Evolutionary conservation across 495 filamentous ascomycete species (phyloP).

Genomic region (Gamarada debralockiae): DNA sequence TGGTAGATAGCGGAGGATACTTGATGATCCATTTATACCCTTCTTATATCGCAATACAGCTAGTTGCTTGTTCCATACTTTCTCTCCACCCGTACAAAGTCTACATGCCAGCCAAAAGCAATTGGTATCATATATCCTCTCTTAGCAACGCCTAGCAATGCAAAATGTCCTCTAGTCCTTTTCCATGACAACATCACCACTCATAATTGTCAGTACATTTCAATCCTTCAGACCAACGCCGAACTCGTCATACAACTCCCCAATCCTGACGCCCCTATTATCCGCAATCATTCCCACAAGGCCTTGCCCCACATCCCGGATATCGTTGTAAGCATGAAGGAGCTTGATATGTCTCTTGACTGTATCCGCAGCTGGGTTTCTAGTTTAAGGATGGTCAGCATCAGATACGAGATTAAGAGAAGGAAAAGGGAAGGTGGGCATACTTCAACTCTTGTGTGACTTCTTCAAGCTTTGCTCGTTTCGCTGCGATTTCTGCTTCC

Average conservation of each 20-base stretch:
- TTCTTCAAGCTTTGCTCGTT: slow-evolving; percentile 13
- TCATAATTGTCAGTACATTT: not conserved
- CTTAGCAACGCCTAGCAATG: not conserved
- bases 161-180: not conserved
- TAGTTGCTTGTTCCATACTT: not conserved
- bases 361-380: slow-evolving; percentile 25
- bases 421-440: not conserved
- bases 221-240: slow-evolving; percentile 25
- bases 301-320: slow-evolving; percentile 69
- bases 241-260: slow-evolving; percentile 59
- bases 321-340: slow-evolving; percentile 75
- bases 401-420: not conserved
- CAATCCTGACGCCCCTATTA: slow-evolving; percentile 54
- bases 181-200: not conserved
- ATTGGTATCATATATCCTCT: not conserved
- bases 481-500: slow-evolving; percentile 18
- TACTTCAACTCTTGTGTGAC: slow-evolving; percentile 16
- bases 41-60: no score
- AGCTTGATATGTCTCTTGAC: slow-evolving; percentile 64
- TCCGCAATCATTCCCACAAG: slow-evolving; percentile 74
- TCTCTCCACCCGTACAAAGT: not conserved
- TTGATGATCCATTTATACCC: not conserved
- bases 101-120: no score
- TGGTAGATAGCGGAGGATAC: no score
- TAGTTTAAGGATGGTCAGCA: not conserved